Percentiles rank a stretch among this genome's conserved stretches.
These are phyloP conservation scores for Camelina hispida DNA, from an alignment of 345 rosid genomes.

Conservation along the genomic window DNA sequence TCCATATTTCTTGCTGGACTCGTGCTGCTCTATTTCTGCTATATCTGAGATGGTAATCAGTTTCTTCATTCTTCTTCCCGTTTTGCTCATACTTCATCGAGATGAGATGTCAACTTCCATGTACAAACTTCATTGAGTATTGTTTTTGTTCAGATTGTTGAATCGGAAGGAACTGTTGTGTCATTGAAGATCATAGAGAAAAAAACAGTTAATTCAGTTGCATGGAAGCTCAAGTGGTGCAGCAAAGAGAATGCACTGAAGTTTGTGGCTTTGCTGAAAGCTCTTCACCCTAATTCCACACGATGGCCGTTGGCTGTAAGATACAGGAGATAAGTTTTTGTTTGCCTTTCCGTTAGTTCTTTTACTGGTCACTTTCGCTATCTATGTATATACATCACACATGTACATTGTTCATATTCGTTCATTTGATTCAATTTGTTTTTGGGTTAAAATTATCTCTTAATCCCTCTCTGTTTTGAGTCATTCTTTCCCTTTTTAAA, in stretches of 20 bases:
- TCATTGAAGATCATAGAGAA: slow-evolving; percentile 33
- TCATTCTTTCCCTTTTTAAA: not conserved
- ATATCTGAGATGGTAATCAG: slow-evolving; percentile 66
- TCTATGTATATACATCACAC: slow-evolving; percentile 25
- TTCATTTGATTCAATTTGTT: slow-evolving; percentile 40
- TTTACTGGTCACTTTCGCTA: not conserved
- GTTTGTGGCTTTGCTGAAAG: slow-evolving; percentile 40
- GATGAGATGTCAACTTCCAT: slow-evolving; percentile 8
- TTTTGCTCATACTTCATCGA: not conserved
- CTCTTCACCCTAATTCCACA: slow-evolving; percentile 36
- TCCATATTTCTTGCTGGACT: slow-evolving; percentile 65
- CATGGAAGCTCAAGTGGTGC: slow-evolving; percentile 41
- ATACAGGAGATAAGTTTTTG: slow-evolving; percentile 24
- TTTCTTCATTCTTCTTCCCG: slow-evolving; percentile 10
- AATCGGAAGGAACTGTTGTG: slow-evolving; percentile 28
- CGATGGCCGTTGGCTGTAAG: slow-evolving; percentile 34
- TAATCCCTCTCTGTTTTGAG: not conserved
- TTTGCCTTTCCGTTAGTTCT: not conserved
- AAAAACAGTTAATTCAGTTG: slow-evolving; percentile 1
- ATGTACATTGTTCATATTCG: slow-evolving; percentile 32
- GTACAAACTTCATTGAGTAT: not conserved
- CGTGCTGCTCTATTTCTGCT: slow-evolving; percentile 62
- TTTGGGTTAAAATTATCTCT: not conserved
- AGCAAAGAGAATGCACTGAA: slow-evolving; percentile 30
- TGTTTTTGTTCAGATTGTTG: slow-evolving; percentile 33